Evolutionary conservation across 2,329 filamentous ascomycete genomes (phyloP).

Genomic region (Aspergillus eucalypticola): DNA sequence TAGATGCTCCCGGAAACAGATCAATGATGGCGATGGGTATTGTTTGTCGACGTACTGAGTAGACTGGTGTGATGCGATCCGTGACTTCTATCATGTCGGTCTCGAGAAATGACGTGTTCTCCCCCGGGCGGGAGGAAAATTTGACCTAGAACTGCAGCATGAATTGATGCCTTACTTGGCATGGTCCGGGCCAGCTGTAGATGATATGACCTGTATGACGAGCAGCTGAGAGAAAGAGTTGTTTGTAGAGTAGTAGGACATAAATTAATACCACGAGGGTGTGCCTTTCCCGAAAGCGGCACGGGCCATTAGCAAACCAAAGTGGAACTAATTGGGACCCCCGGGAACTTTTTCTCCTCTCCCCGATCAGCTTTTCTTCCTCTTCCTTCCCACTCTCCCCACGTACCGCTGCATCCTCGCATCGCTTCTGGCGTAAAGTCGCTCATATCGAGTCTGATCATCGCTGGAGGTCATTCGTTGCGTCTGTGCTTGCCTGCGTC

Average conservation of each 20-base stretch:
- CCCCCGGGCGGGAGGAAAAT: not conserved
- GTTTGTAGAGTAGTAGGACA: no score
- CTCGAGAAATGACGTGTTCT: not conserved
- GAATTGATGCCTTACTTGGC: no score
- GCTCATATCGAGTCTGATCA: not conserved
- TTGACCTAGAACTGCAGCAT: not conserved
- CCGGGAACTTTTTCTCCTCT: no score
- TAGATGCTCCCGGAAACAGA: not conserved
- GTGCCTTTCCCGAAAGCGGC: no score
- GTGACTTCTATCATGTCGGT: not conserved
- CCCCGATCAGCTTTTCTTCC: no score
- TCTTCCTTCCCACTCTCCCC: no score
- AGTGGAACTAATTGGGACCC: no score
- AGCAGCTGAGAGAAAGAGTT: no score
- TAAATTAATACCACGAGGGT: no score
- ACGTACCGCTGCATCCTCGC: not conserved
- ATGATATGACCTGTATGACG: no score
- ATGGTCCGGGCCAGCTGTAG: no score
- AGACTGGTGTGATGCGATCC: not conserved
- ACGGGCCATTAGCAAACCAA: no score
- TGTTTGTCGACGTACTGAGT: not conserved
- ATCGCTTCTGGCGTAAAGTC: not conserved
- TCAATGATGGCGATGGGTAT: not conserved
- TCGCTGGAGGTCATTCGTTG: not conserved
- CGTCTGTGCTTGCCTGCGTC: not conserved